A percentile compares a stretch with the other conserved stretches of the same genome.
Evolutionary conservation across 2,329 filamentous ascomycete species (phyloP).

Genomic region (Orbilia brochopaga): DNA sequence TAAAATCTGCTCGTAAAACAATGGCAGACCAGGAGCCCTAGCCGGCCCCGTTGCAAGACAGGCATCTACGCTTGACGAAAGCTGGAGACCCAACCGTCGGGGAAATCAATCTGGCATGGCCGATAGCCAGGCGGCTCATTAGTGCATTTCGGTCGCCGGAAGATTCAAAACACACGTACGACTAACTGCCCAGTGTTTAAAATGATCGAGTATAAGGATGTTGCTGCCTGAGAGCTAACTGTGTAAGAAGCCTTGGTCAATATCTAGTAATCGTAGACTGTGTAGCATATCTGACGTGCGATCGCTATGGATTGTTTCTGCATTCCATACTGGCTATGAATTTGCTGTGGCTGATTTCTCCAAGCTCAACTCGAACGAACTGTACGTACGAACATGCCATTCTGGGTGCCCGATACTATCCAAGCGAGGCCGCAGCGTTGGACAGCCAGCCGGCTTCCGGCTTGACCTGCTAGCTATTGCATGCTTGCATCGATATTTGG

Average conservation of each 20-base stretch:
- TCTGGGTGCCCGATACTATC: not conserved
- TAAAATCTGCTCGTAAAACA: slow-evolving; percentile 41
- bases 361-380: not conserved
- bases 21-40: slow-evolving; percentile 39
- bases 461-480: slow-evolving; percentile 24
- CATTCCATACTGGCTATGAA: slow-evolving; percentile 27
- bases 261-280: slow-evolving; percentile 33
- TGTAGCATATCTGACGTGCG: too few species aligned
- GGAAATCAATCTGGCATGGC: slow-evolving; percentile 32
- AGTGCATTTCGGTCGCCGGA: slow-evolving; percentile 6
- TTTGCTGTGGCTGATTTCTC: slow-evolving; percentile 26
- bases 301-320: slow-evolving; percentile 36
- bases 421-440: not conserved
- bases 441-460: slow-evolving; percentile 27
- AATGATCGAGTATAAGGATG: too few species aligned
- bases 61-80: slow-evolving; percentile 6
- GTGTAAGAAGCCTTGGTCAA: slow-evolving; percentile 7
- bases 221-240: not conserved
- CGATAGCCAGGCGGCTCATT: slow-evolving; percentile 18
- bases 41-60: slow-evolving; percentile 33
- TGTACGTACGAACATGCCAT: not conserved
- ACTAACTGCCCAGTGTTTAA: not conserved
- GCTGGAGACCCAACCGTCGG: slow-evolving; percentile 7
- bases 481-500: slow-evolving; percentile 6
- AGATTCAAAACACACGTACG: not conserved